Conservation (phyloP, 2,329 filamentous ascomycete species). For the Verticillium zaregamsianum region DNA sequence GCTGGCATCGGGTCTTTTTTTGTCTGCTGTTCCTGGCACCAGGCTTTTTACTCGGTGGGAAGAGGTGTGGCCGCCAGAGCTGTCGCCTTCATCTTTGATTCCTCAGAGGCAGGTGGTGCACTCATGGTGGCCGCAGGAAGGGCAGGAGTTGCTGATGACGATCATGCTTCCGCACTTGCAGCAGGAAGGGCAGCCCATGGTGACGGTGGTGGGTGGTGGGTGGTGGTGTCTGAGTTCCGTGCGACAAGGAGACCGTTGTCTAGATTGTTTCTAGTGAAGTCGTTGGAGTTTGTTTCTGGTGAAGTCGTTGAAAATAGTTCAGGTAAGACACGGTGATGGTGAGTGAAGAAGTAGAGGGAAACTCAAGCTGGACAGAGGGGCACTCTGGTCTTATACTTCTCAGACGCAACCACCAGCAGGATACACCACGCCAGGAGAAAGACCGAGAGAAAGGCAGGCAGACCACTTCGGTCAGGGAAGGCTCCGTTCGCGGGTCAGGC, state of each 20-base stretch:
- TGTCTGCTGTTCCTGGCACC: neutral
- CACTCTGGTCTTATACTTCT: neutral
- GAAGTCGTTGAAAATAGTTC: neutral
- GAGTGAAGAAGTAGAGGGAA: neutral
- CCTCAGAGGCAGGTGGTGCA: constrained; percentile 40
- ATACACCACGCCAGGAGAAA: neutral
- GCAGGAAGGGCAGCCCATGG: constrained; percentile 48
- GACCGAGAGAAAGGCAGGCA: neutral
- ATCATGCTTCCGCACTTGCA: constrained; percentile 53
- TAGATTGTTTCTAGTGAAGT: neutral
- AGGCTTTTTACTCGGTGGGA: neutral
- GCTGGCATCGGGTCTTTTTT: neutral
- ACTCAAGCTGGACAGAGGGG: neutral
- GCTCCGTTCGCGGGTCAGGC: neutral
- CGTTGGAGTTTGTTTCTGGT: neutral
- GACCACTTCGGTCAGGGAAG: too few relatives aligned
- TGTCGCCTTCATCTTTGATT: neutral
- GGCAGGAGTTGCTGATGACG: constrained; percentile 52
- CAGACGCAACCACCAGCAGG: neutral
- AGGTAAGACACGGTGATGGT: neutral
- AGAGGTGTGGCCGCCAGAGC: neutral
- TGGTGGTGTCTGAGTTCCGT: constrained; percentile 7
- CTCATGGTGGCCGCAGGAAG: constrained; percentile 44
- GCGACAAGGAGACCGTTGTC: constrained; percentile 1
- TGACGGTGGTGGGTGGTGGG: constrained; percentile 10